Conservation (phyloP, 2,329 filamentous ascomycete genomes). For the Dryadomyces quercivorus region DNA sequence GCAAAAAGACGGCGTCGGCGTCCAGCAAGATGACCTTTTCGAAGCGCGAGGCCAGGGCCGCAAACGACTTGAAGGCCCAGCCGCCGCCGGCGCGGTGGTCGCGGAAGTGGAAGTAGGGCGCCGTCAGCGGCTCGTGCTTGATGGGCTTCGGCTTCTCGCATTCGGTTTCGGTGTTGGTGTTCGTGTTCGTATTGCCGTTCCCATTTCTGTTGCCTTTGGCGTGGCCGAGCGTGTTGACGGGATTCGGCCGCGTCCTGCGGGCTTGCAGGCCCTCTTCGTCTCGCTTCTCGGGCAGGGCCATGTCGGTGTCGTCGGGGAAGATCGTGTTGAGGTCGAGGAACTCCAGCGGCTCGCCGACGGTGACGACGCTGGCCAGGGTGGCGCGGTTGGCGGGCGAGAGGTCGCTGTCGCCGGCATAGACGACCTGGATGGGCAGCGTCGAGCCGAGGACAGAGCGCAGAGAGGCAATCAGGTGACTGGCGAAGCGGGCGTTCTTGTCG, state of each 20-base stretch:
- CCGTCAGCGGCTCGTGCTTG: neutral
- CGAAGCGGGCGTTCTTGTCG: conserved; percentile 1
- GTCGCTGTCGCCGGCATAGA: conserved; percentile 2
- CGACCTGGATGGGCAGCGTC: conserved; percentile 3
- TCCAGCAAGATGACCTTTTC: conserved; percentile 4
- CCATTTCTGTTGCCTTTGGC: too few relatives aligned
- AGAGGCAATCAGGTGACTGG: neutral
- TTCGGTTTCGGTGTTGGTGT: neutral
- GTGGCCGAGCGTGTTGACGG: too few relatives aligned
- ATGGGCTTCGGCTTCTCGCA: neutral
- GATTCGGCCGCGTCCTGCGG: too few relatives aligned
- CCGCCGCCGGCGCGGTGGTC: neutral
- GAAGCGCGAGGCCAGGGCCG: conserved; percentile 2
- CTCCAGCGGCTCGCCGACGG: neutral
- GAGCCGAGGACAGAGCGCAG: neutral
- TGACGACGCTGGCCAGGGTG: neutral
- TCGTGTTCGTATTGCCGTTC: neutral
- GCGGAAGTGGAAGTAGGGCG: neutral
- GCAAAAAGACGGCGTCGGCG: conserved; percentile 4
- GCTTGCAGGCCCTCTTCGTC: neutral
- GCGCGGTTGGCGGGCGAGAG: neutral
- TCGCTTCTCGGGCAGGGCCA: neutral
- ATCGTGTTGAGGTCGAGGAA: neutral
- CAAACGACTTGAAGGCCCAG: conserved; percentile 4
- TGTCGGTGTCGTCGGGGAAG: neutral